Percentiles rank a stretch among this genome's conserved stretches.
Conservation (phyloP, 768 basidiomycete species). For the Lyophyllum semitale region DNA sequence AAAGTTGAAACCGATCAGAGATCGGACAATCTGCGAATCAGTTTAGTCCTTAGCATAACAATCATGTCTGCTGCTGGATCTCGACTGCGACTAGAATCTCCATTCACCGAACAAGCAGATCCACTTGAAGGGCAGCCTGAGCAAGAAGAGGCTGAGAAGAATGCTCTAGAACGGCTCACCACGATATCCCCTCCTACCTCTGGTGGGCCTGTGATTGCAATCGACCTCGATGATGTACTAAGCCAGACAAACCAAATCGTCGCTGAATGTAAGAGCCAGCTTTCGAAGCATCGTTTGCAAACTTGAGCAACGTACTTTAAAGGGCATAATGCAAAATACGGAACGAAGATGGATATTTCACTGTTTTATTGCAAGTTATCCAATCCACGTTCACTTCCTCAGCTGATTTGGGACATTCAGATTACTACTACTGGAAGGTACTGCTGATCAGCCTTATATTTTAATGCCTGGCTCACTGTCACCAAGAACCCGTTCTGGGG, state of each 20-base stretch:
- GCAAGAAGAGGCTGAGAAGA: conserved; percentile 19
- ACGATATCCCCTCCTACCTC: conserved; percentile 22
- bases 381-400: neutral
- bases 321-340: conserved; percentile 71
- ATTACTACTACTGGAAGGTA: conserved; percentile 81
- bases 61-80: conserved; percentile 33
- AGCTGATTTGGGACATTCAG: conserved; percentile 26
- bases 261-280: conserved; percentile 49
- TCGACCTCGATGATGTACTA: conserved; percentile 73
- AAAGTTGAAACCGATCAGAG: no score
- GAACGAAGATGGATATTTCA: conserved; percentile 55
- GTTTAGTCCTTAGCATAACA: neutral
- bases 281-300: neutral
- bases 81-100: conserved; percentile 18
- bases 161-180: conserved; percentile 27
- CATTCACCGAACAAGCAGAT: conserved; percentile 3
- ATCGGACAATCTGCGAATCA: neutral
- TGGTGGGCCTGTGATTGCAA: conserved; percentile 48
- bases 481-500: conserved; percentile 63
- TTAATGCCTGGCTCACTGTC: neutral
- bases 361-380: conserved; percentile 59
- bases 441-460: neutral
- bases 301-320: neutral
- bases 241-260: conserved; percentile 60
- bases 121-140: conserved; percentile 3